Base-by-base conservation (phyloP, 2,329 filamentous ascomycete genomes). In the Trichoderma pleuroti region DNA sequence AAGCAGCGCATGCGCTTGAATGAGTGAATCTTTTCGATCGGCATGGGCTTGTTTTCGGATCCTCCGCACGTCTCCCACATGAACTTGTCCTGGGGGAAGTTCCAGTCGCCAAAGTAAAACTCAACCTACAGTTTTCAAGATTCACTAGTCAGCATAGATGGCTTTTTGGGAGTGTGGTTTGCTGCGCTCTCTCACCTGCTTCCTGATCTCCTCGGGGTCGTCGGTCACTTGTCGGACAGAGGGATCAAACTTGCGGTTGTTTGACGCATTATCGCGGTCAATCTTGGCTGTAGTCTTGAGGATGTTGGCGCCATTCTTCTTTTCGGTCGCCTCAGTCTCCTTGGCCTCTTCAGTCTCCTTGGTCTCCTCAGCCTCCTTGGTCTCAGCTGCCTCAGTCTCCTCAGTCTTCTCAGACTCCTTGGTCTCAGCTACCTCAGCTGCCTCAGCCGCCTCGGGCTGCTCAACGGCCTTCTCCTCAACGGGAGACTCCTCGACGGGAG, bases 1-100 rank as follows among this genome's bases (percentile, higher is more conserved):
- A 98, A 99, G 77, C 91, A 92, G 75, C 90, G 91, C 97, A 99
- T 99, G 80, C 97, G 94, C 84, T 94, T 95, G 87, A 99, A 99
- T 65, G 85, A 90, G 85, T 91, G 89, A 74, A 99, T 89, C 72
- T 90, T 87, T 77, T 90, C 90, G 75, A 99, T 85, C 26, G 90
- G 85, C 46, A 99, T 90, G 56, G 94, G 87, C 80, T 92, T 91
- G 85, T 98, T 97, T 77, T 91, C 87, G 74, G 88, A 85, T 70
- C 95, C 95, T 49, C 90, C 91, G 69, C 93, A 92, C 77, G 90
- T 86, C 73, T 89, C 86, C 84, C 94, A 92, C 75, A 99, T 87
- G 84, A 93, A 97, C 80, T 93, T 92, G 82, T 99, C 97, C 77
- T 89, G 90, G 65, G 92, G 91, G 46, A 99, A 88, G 82, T 98